A percentile compares a stretch with the other conserved stretches of the same genome.
phyloP scores from a whole-genome alignment of 768 basidiomycete genomes.

The Mycena maculata region DNA sequence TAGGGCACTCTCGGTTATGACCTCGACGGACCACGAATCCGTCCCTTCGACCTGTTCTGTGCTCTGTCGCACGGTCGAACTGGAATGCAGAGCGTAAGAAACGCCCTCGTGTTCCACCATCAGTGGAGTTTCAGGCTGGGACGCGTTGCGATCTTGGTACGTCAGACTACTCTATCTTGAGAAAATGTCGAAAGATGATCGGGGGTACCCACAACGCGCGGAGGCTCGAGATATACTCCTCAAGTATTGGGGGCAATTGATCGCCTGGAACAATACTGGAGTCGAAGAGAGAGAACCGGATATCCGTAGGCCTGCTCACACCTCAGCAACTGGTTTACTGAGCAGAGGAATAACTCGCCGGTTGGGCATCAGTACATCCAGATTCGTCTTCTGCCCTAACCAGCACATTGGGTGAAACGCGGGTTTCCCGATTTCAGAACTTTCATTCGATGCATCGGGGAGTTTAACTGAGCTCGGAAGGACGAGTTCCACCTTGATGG shows the following conservation, averaged over 20 bases:
- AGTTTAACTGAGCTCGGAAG: conserved; percentile 33
- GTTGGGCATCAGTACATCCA: conserved; percentile 69
- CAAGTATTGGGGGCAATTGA: conserved; percentile 56
- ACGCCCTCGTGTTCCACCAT: conserved; percentile 49
- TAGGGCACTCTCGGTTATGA: conserved; percentile 59
- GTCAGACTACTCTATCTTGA: conserved; percentile 46
- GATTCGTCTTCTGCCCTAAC: conserved; percentile 48
- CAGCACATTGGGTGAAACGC: conserved; percentile 42
- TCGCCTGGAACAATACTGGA: conserved; percentile 39
- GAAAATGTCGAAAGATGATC: conserved; percentile 1
- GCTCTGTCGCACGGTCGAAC: conserved; percentile 61
- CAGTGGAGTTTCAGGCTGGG: conserved; percentile 63
- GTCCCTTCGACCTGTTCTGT: conserved; percentile 38
- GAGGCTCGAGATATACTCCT: conserved; percentile 54
- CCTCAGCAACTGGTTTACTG: neutral
- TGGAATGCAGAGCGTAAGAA: conserved; percentile 60
- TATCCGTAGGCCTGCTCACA: conserved; percentile 64
- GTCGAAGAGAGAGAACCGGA: conserved; percentile 60
- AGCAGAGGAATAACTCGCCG: conserved; percentile 50
- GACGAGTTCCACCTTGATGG: conserved; percentile 56
- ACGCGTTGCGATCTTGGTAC: conserved; percentile 37
- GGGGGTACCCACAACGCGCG: conserved; percentile 54
- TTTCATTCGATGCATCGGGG: neutral
- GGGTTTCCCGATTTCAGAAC: conserved; percentile 6
- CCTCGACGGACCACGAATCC: conserved; percentile 15